phyloP scores from a whole-genome alignment of 805 yeast genomes.

The Candida maris region DNA sequence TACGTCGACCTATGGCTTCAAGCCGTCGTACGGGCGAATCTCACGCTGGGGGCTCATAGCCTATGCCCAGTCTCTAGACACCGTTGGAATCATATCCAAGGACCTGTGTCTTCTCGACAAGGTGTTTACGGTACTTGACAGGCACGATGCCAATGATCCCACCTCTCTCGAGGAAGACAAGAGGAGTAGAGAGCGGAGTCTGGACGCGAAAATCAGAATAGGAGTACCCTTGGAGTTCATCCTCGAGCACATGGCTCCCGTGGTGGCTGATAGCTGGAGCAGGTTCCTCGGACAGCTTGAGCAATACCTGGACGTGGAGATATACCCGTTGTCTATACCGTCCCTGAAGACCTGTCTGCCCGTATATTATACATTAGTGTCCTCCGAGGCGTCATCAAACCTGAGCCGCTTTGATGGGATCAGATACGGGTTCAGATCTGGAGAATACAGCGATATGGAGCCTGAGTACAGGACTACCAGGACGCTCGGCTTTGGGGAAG shows the following conservation, averaged over 20 bases:
- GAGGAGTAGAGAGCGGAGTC: constrained; percentile 27
- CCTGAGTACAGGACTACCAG: constrained; percentile 55
- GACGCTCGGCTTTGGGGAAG: constrained; percentile 65
- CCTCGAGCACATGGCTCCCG: constrained; percentile 49
- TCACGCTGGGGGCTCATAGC: constrained; percentile 91
- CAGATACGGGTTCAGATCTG: constrained; percentile 65
- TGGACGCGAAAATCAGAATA: constrained; percentile 36
- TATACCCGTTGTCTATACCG: constrained; percentile 69
- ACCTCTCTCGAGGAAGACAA: constrained; percentile 48
- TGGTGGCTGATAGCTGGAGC: constrained; percentile 46
- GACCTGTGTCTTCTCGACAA: constrained; percentile 39
- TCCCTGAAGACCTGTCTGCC: constrained; percentile 64
- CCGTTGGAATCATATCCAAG: constrained; percentile 78
- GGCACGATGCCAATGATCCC: constrained; percentile 72
- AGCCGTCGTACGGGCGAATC: constrained; percentile 89
- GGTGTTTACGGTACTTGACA: constrained; percentile 57
- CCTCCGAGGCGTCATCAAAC: constrained; percentile 94
- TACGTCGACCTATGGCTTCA: constrained; percentile 80
- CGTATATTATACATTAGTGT: constrained; percentile 80
- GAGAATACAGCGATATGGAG: constrained; percentile 27
- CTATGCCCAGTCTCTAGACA: constrained; percentile 91
- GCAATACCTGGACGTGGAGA: constrained; percentile 44
- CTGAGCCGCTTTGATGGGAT: constrained; percentile 88
- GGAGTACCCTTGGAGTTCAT: constrained; percentile 75
- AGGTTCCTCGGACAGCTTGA: constrained; percentile 42